These are phyloP conservation scores for Scedosporium aurantiacum DNA, from an alignment of 2,329 filamentous ascomycete genomes.

Conservation along the genomic window DNA sequence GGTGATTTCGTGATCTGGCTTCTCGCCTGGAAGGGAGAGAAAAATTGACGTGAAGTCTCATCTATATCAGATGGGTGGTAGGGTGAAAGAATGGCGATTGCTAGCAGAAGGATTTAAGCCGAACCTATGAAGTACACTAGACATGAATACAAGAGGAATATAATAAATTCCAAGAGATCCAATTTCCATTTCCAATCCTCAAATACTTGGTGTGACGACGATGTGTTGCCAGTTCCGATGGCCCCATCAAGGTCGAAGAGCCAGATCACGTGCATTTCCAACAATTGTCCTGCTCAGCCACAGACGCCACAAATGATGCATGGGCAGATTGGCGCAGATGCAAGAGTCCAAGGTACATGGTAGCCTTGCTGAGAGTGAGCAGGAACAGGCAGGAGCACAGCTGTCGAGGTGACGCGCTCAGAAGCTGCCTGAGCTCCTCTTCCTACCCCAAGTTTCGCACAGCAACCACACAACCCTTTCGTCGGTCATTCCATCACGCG, in stretches of 20 bases:
- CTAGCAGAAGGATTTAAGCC: no score
- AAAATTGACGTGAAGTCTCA: not conserved
- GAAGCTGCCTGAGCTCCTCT: conserved; percentile 29
- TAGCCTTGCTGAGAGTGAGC: conserved; percentile 1
- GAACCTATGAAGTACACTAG: no score
- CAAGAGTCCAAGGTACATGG: conserved; percentile 1
- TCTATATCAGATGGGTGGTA: not conserved
- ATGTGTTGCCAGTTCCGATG: no score
- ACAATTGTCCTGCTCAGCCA: not conserved
- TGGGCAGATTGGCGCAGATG: not conserved
- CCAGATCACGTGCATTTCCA: not conserved
- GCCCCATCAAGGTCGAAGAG: not conserved
- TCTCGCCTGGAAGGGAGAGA: not conserved
- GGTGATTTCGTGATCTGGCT: not conserved
- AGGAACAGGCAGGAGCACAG: not conserved
- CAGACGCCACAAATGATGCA: not conserved
- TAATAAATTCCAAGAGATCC: no score
- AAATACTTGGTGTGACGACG: no score
- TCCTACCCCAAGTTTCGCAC: conserved; percentile 12
- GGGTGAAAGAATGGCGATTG: not conserved
- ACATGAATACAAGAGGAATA: no score
- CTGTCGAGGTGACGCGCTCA: conserved; percentile 26
- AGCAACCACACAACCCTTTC: conserved; percentile 10
- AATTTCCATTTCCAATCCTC: no score
- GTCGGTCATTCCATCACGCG: not conserved